phyloP scores from a whole-genome alignment of 2,329 filamentous ascomycete genomes.

The Colletotrichum endophyticum region DNA sequence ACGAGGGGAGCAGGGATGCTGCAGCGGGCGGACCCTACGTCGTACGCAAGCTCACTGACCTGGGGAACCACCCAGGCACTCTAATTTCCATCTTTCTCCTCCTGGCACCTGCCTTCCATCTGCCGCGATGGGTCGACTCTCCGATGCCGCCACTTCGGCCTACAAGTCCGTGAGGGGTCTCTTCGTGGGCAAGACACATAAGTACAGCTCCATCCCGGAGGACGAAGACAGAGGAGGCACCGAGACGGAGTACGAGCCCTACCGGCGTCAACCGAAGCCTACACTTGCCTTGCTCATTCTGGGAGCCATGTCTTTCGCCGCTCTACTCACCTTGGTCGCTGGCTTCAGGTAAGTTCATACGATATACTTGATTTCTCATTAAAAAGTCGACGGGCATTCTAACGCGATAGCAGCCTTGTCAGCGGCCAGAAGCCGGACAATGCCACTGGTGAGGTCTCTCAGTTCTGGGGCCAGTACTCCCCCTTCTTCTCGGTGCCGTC shows the following conservation, averaged over 20 bases:
- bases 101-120: background rate
- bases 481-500: conserved; percentile 81
- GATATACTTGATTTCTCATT: background rate
- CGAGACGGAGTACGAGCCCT: conserved; percentile 11
- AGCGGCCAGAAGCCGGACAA: conserved; percentile 13
- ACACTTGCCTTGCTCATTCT: conserved; percentile 24
- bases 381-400: background rate
- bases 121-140: conserved; percentile 10
- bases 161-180: conserved; percentile 21
- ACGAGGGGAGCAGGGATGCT: background rate
- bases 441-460: conserved; percentile 49
- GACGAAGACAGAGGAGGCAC: conserved; percentile 14
- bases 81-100: background rate
- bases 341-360: conserved; percentile 6
- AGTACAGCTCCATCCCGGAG: conserved; percentile 31
- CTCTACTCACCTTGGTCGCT: background rate
- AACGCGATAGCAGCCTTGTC: conserved; percentile 9
- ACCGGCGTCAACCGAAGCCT: conserved; percentile 22
- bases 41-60: conserved; percentile 4
- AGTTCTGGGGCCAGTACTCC: conserved; percentile 86
- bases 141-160: conserved; percentile 10
- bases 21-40: background rate
- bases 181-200: conserved; percentile 25
- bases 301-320: conserved; percentile 22
- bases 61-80: background rate